phyloP scores from a whole-genome alignment of 2,329 filamentous ascomycete species.

The Penicillium sp. region DNA sequence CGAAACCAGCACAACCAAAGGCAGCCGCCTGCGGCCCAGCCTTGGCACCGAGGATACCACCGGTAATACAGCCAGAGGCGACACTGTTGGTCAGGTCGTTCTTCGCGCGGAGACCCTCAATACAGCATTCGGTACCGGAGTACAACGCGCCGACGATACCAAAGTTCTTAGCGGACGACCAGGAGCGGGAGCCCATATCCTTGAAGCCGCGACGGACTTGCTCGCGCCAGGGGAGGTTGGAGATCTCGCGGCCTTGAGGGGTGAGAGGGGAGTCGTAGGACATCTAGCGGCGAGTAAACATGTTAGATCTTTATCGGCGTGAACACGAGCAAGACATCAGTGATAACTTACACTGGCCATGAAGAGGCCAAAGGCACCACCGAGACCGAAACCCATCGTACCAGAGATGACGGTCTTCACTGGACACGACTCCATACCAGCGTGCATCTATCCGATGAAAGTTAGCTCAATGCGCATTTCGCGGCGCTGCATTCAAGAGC shows the following conservation, averaged over 20 bases:
- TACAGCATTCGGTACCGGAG: conserved; percentile 88
- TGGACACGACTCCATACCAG: conserved; percentile 85
- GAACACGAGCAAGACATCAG: no score
- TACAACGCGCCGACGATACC: conserved; percentile 89
- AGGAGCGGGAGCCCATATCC: conserved; percentile 86
- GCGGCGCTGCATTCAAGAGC: conserved; percentile 1
- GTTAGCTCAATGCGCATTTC: neutral
- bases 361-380: conserved; percentile 91
- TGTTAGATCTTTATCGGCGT: neutral
- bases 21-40: conserved; percentile 85
- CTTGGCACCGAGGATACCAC: conserved; percentile 77
- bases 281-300: conserved; percentile 59
- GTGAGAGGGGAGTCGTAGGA: conserved; percentile 91
- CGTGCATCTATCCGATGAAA: conserved; percentile 59
- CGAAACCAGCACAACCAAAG: conserved; percentile 87
- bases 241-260: conserved; percentile 51
- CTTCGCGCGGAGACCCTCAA: conserved; percentile 84
- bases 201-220: conserved; percentile 83
- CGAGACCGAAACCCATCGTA: conserved; percentile 89
- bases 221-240: conserved; percentile 70
- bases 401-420: conserved; percentile 86
- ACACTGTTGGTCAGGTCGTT: conserved; percentile 89
- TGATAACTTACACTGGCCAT: conserved; percentile 77
- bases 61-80: conserved; percentile 82
- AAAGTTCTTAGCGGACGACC: conserved; percentile 86